Percentiles rank a stretch among this genome's conserved stretches.
These are phyloP conservation scores for Omphalea diandra DNA, from an alignment of 441 rosid species.

Conservation along the genomic window DNA sequence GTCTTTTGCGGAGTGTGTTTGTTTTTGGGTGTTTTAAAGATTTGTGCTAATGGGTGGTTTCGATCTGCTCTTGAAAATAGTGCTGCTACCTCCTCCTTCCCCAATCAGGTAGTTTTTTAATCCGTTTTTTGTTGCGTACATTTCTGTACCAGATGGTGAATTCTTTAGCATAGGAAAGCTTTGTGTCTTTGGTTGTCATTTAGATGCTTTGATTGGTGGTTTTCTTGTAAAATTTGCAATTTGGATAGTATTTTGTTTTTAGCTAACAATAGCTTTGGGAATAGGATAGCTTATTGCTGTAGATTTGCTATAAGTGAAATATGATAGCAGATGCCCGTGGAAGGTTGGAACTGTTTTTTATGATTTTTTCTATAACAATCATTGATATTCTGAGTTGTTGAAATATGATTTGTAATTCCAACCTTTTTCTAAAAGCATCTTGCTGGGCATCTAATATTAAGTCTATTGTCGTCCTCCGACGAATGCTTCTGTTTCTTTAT, in stretches of 20 bases:
- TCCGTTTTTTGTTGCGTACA: background rate
- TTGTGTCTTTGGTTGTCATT: background rate
- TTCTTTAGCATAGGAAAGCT: background rate
- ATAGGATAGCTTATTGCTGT: background rate
- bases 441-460: background rate
- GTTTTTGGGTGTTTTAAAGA: constrained; percentile 79
- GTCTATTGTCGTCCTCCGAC: background rate
- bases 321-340: background rate
- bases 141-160: background rate
- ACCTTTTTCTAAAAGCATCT: background rate
- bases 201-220: background rate
- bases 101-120: constrained; percentile 44
- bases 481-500: background rate
- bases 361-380: background rate
- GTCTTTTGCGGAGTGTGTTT: constrained; percentile 75
- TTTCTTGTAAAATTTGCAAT: background rate
- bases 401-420: background rate
- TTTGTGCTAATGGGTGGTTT: constrained; percentile 84
- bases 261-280: background rate
- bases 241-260: constrained; percentile 4
- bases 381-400: background rate
- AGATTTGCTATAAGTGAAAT: background rate
- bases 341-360: background rate
- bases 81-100: too few species aligned
- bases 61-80: constrained; percentile 81